A percentile compares a stretch with the other conserved stretches of the same genome.
Conservation (phyloP, 2,329 filamentous ascomycete genomes). For the Aspergillus sclerotialis region DNA sequence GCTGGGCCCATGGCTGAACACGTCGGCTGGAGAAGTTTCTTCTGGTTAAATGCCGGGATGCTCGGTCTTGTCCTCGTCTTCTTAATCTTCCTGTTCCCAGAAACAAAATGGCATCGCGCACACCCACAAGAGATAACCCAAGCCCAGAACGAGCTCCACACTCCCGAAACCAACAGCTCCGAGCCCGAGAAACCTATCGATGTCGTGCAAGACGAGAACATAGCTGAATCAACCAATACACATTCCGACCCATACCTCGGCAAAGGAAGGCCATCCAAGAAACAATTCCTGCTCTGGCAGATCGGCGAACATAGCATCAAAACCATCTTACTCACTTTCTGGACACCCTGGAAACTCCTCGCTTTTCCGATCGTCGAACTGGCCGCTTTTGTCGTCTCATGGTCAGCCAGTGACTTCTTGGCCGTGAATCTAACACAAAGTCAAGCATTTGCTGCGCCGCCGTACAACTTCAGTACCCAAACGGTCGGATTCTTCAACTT, state of each 20-base stretch:
- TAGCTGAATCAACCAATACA: slow-evolving; percentile 20
- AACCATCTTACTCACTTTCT: slow-evolving; percentile 48
- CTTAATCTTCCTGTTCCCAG: slow-evolving; percentile 55
- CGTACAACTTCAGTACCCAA: slow-evolving; percentile 47
- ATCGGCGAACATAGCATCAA: slow-evolving; percentile 37
- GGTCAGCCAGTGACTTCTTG: slow-evolving; percentile 52
- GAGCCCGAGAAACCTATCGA: slow-evolving; percentile 12
- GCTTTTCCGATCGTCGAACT: slow-evolving; percentile 58
- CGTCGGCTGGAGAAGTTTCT: slow-evolving; percentile 56
- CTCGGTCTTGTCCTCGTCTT: slow-evolving; percentile 45
- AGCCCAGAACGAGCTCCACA: not conserved
- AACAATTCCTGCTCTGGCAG: slow-evolving; percentile 51
- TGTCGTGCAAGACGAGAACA: slow-evolving; percentile 7
- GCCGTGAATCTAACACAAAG: slow-evolving; percentile 55
- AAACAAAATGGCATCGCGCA: slow-evolving; percentile 53
- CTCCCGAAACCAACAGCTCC: slow-evolving; percentile 2
- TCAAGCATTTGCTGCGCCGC: slow-evolving; percentile 49
- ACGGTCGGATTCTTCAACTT: slow-evolving; percentile 53
- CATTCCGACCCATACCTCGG: slow-evolving; percentile 49
- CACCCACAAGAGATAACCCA: slow-evolving; percentile 20
- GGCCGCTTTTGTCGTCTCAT: slow-evolving; percentile 55
- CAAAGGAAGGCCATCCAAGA: slow-evolving; percentile 47
- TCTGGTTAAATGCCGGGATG: slow-evolving; percentile 58
- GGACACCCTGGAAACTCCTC: slow-evolving; percentile 57
- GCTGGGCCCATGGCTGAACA: slow-evolving; percentile 55